Conservation (phyloP, 257 asterid genomes). For the Solanum gracilifrons region DNA sequence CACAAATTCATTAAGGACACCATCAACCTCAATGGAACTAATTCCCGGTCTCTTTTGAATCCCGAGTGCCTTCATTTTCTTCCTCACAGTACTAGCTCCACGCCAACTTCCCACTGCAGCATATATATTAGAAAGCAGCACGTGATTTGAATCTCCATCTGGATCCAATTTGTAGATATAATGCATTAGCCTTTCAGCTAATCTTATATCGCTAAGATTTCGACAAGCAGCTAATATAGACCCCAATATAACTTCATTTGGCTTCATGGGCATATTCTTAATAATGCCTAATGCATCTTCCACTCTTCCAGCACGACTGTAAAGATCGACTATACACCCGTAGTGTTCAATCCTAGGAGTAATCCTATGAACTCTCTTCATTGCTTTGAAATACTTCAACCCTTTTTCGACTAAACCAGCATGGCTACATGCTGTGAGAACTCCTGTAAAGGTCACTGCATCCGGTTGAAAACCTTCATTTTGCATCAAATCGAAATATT, state of each 20-base stretch:
- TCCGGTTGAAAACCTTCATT: conserved; percentile 44
- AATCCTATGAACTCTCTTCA: conserved; percentile 36
- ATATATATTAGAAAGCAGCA: conserved; percentile 55
- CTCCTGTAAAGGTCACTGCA: conserved; percentile 72
- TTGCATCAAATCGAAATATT: conserved; percentile 37
- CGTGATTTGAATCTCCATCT: conserved; percentile 43
- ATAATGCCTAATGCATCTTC: conserved; percentile 46
- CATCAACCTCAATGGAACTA: conserved; percentile 50
- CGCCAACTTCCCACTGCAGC: conserved; percentile 64
- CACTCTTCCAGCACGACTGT: conserved; percentile 63
- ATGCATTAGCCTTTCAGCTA: conserved; percentile 55
- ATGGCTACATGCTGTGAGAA: conserved; percentile 78
- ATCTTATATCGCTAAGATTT: conserved; percentile 18
- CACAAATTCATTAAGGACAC: conserved; percentile 34
- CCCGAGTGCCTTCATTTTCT: conserved; percentile 67
- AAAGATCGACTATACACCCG: conserved; percentile 69
- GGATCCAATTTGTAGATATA: conserved; percentile 34
- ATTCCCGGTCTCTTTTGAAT: conserved; percentile 54
- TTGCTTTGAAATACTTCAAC: conserved; percentile 29
- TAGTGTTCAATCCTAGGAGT: conserved; percentile 62
- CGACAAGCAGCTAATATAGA: conserved; percentile 66
- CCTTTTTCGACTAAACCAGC: conserved; percentile 54
- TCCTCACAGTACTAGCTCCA: conserved; percentile 63
- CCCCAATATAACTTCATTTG: conserved; percentile 60
- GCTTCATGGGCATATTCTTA: conserved; percentile 52